Base-by-base conservation (phyloP, 306 rosid species). In the Rosa lucieae region DNA sequence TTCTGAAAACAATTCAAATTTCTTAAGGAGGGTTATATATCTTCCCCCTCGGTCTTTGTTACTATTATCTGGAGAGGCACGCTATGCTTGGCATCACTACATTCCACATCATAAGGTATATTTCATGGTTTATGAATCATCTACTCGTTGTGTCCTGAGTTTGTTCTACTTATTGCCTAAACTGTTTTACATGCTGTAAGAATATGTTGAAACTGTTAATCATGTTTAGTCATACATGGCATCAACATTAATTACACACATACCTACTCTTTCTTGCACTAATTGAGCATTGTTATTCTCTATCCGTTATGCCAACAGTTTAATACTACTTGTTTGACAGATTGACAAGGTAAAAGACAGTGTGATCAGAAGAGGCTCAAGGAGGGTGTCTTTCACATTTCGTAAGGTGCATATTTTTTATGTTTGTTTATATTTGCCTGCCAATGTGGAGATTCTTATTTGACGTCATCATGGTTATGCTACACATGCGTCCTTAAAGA, bases 51-150 rank as follows among this genome's bases (percentile, higher is more conserved):
- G 93, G 58, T 90, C 94, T 48, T 79, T 92, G 90, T 91, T 90
- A 32, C 87, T 92, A n/a, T 26, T 94, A 84, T 89, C 96, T 66
- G 91, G 97, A 20, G 98, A 94, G 89, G 97, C 93, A 61, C 94
- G 97, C 26, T 92, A 90, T 79, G 98, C 92, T 18, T 94, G 98
- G 98, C 87, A 94, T 80, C 97, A 92, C 84, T 92, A 92, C 88
- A 94, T 94, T 79, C 97, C 93, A 32, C 96, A 94, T 82, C 96
- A 90, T 82, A 94, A 92, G 98, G 98, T 93, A 29, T 66, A 61
- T 61, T 44, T 48, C 47, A 42, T 47, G 63, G 37, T 80, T 52
- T 29, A 42, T 12, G 52, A 23, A 37, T 32, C 3, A 32, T 67
- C 40, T 14, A 72, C 21, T 42, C 1, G 4, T 44, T 59, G 8